These are phyloP conservation scores for Debaryomycetaceae sp. DNA, from an alignment of 1,139 yeast species.

Conservation along the genomic window DNA sequence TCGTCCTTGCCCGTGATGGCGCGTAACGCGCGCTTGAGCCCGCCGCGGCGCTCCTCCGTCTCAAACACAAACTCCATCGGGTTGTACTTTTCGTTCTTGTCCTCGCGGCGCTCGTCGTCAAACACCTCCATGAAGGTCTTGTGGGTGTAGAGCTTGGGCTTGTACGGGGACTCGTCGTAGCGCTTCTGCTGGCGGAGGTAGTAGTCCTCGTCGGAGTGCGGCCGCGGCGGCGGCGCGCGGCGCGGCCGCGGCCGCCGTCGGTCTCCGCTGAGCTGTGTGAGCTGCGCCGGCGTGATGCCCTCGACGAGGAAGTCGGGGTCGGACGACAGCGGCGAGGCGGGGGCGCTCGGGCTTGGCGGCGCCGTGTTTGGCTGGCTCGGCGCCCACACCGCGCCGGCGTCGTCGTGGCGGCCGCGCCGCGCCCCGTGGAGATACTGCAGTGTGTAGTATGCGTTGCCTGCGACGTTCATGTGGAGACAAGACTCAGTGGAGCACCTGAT, in stretches of 20 bases:
- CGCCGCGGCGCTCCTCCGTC: constrained; percentile 16
- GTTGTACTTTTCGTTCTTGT: constrained; percentile 28
- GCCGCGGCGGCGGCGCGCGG: not conserved
- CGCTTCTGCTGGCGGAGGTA: constrained; percentile 35
- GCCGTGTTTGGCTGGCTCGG: constrained; percentile 1
- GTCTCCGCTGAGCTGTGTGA: constrained; percentile 1
- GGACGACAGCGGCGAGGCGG: not conserved
- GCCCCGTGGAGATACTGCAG: constrained; percentile 19
- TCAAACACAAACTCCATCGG: constrained; percentile 43
- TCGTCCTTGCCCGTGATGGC: constrained; percentile 29
- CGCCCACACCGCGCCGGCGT: no score
- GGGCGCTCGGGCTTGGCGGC: constrained; percentile 1
- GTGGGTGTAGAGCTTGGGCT: constrained; percentile 39
- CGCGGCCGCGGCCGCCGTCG: not conserved
- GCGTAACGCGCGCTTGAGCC: constrained; percentile 25
- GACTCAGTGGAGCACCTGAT: not conserved
- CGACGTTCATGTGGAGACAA: constrained; percentile 24
- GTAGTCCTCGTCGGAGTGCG: constrained; percentile 21
- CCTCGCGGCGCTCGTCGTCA: constrained; percentile 23
- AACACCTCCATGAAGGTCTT: constrained; percentile 40
- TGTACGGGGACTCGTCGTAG: constrained; percentile 29
- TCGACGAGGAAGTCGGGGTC: constrained; percentile 4
- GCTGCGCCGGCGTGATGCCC: constrained; percentile 3
- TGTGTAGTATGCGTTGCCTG: constrained; percentile 26
- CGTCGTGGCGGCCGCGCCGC: constrained; percentile 1